Base-by-base conservation (phyloP, 495 filamentous ascomycete species). In the Penicillium verhagenii region DNA sequence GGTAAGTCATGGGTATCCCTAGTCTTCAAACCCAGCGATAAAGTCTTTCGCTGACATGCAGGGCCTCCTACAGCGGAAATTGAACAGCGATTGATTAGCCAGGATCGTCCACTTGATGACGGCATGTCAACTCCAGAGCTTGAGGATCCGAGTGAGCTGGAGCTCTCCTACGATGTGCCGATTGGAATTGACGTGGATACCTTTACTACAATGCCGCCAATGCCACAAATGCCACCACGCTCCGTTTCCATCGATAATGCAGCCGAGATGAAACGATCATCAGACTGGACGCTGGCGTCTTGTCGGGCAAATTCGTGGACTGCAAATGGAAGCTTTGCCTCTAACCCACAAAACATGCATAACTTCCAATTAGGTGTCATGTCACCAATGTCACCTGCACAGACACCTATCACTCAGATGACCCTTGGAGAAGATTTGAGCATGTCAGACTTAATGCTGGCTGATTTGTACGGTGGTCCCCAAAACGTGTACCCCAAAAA, bases 1-100 rank as follows among this genome's bases (percentile, higher is more conserved):
- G 58, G 58, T 60, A 20, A 40, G 53, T 50, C 26, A 47, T n/a
- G 33, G 33, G 4, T 37, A 14, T n/a, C 0, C 2, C 8, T 21
- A 18, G 9, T 43, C 35, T 13, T 0, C 19, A 20, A 56, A 43
- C 52, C 0, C 11, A 39, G 18, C 14, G 35, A 39, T n/a, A 23
- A 23, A 11, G 8, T 24, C 21, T 13, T n/a, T n/a, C 9, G 39
- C 19, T 43, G 39, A 43, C 39, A 14, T 23, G 19, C 6, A 43
- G 33, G 33, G 10, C 33, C n/a, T 6, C 4, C 6, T 35, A 13
- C 13, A 35, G 33, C 33, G 33, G 33, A 35, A 35, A 35, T 35
- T 14, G 33, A 35, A 35, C 33, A 35, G 16, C 33, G 33, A 35
- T 16, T 35, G 14, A 35, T 35, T 14, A 35, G 33, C 4, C 33